Base-by-base conservation (phyloP, 495 filamentous ascomycete genomes). In the Lophium mytilinum region DNA sequence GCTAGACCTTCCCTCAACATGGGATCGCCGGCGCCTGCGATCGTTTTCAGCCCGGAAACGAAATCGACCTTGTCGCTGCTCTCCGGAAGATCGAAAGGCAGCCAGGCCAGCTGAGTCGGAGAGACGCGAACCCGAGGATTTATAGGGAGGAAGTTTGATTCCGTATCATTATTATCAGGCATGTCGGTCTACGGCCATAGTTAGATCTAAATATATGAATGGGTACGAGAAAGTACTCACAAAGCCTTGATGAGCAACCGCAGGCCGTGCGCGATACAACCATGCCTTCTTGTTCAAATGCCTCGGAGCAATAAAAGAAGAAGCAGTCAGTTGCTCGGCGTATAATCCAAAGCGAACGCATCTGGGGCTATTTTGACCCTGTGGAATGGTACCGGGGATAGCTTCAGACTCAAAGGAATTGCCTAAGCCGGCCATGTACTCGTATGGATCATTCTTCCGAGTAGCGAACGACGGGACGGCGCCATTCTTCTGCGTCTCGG, bases 61-160 rank as follows among this genome's bases (percentile, higher is more conserved):
- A 77, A 77, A 58, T 76, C 74, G 14, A 75, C 65, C 6, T 30
- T 30, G 8, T 73, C 61, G 14, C 58, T 71, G 18, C 55, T 57
- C 6, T 49, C 57, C 10, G 75, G 73, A 56, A 76, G 75, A 17
- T 76, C 73, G 37, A 77, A 72, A 5, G 76, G 76, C 35, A 73
- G 69, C 76, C 76, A 78, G 37, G 75, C 76, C 2, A 76, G 68
- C 57, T 76, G 74, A 0, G 75, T 77, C 34, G 75, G 75, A 8
- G 87, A 84, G 64, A 88, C 78, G 58, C 85, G 81, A 19, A 87
- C 76, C 56, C 75, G 78, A 7, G 73, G 73, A 57, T 76, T 75
- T 19, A 77, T 53, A 0, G 75, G 75, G 1, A 77, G 60, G 58
- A 80, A 79, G 61, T 70, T 74, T 19, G 69, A 72, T 67, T 78